Base-by-base conservation (phyloP, 495 filamentous ascomycete species). In the Delitschia confertaspora region DNA sequence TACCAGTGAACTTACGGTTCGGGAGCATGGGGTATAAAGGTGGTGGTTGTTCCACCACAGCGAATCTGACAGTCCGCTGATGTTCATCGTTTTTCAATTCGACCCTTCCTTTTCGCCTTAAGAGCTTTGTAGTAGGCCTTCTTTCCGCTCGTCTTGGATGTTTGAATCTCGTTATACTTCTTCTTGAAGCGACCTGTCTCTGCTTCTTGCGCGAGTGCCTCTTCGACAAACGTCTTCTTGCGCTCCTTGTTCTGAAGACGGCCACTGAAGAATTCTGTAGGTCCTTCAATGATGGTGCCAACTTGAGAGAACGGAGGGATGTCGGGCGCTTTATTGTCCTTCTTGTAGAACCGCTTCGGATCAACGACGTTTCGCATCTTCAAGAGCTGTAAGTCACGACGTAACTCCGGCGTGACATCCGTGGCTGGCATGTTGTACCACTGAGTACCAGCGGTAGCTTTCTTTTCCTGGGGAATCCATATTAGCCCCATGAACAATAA, bases 361-460 rank as follows among this genome's bases (percentile, higher is more conserved):
- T 95, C 91, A 3, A 94, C 70, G 6, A 93, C 84, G 40, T 79
- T 79, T 47, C 91, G 80, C 84, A 95, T 88, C 39, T 81, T 77
- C 41, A 96, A 62, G 3, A 95, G 65, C 58, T 93, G 85, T 4
- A 96, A 62, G 59, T 96, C 93, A 41, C 85, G 74, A 60, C 85
- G 89, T 16, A 95, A 68, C 53, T 93, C 77, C 7, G 85, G 74
- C 0, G 88, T 95, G 33, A 94, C 61, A 38, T 83, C 72, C 21
- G 88, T 95, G 26, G 72, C 69, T 6, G 91, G 89, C 19, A 98
- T 68, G 58, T 93, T 73, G 61, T 82, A 95, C 87, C 88, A 95
- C 33, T 73, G 65, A 17, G 65, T 56, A 25, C 81, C 76, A 40
- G 79, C 76, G 52, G 69, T 82, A 23, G 66, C 70, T 63, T 73